phyloP scores from a whole-genome alignment of 164 flowering plant genomes.

The Tinospora cordifolia region DNA sequence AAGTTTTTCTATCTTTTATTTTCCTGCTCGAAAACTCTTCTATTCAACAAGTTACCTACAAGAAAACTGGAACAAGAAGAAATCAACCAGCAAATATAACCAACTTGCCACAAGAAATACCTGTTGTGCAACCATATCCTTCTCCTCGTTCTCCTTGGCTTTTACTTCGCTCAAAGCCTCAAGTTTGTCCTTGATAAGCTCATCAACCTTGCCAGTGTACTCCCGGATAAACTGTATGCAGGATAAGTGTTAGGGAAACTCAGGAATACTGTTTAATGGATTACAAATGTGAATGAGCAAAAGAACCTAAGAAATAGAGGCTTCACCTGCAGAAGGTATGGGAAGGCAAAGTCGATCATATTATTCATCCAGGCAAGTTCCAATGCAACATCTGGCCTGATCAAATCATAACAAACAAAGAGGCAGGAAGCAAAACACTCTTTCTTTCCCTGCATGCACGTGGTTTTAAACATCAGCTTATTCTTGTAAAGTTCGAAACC shows the following conservation, averaged over 20 bases:
- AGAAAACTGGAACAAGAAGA: neutral
- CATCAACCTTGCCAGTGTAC: conserved; percentile 89
- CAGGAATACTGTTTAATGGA: too few species aligned
- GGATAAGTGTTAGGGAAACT: neutral
- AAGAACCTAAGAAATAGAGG: neutral
- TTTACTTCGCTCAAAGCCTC: conserved; percentile 73
- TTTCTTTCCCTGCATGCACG: conserved; percentile 75
- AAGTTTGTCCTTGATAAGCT: conserved; percentile 77
- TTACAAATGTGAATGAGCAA: neutral
- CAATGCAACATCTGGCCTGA: conserved; percentile 84
- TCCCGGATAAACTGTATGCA: conserved; percentile 73
- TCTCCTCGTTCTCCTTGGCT: conserved; percentile 89
- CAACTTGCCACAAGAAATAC: conserved; percentile 25
- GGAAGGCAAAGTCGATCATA: conserved; percentile 92
- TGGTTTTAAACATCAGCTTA: neutral
- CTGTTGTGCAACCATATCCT: conserved; percentile 91
- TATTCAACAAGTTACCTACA: neutral
- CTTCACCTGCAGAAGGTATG: conserved; percentile 84
- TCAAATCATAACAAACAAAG: conserved; percentile 84
- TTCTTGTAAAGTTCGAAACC: neutral
- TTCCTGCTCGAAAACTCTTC: too few species aligned
- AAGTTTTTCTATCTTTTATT: too few species aligned
- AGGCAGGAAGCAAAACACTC: conserved; percentile 96
- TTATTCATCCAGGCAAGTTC: conserved; percentile 98
- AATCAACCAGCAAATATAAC: neutral